Evolutionary conservation across 306 rosid species (phyloP).

Genomic region (Albizia julibrissin): DNA sequence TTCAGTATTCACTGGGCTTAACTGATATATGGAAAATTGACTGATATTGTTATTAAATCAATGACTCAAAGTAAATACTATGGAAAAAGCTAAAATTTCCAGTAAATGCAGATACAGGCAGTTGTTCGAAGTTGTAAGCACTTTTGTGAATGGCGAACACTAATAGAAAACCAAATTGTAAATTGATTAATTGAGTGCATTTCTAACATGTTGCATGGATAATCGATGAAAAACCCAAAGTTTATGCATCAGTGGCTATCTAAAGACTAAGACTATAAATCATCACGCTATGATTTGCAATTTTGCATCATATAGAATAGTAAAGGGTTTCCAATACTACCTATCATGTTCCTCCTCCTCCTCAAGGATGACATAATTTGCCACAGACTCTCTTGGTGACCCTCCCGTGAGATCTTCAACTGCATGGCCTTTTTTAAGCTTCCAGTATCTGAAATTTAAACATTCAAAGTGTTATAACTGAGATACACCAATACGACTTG

Average conservation of each 20-base stretch:
- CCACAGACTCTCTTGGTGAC: conserved; percentile 44
- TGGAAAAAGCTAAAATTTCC: background rate
- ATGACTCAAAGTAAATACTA: background rate
- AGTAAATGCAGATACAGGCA: background rate
- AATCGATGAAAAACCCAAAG: background rate
- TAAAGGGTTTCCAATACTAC: conserved; percentile 39
- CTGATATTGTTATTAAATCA: background rate
- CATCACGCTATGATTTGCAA: conserved; percentile 9
- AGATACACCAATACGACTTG: conserved; percentile 9
- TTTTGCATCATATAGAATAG: background rate
- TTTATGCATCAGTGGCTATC: background rate
- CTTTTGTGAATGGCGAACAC: background rate
- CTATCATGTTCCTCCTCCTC: conserved; percentile 73
- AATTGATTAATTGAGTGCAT: background rate
- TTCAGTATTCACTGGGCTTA: background rate
- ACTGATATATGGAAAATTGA: background rate
- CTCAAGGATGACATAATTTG: conserved; percentile 91
- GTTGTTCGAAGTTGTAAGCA: background rate
- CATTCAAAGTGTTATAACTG: background rate
- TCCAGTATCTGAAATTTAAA: conserved; percentile 60
- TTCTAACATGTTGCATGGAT: background rate
- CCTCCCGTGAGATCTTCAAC: conserved; percentile 46
- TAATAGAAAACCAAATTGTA: background rate
- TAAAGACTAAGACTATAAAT: background rate
- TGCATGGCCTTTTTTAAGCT: conserved; percentile 57